These are phyloP conservation scores for Magnusiomyces sp. DNA, from an alignment of 1,139 yeast genomes.

Conservation along the genomic window DNA sequence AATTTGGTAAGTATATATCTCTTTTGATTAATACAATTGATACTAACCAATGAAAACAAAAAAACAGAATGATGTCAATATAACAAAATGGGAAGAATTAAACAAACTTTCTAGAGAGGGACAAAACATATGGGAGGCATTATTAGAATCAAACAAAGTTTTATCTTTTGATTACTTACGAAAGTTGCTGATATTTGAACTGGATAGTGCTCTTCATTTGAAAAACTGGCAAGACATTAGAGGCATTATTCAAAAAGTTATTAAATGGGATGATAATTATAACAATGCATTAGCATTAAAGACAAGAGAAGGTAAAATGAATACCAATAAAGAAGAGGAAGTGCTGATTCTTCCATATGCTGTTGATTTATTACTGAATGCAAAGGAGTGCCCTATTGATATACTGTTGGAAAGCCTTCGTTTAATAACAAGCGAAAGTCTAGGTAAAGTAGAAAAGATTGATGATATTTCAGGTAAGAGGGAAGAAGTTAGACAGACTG, in stretches of 20 bases:
- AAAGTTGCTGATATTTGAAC: slow-evolving; percentile 11
- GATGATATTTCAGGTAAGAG: background rate
- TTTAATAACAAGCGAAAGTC: slow-evolving; percentile 10
- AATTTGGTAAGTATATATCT: background rate
- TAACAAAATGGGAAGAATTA: background rate
- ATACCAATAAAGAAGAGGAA: slow-evolving; percentile 1
- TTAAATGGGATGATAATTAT: background rate
- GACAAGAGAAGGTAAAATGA: slow-evolving; percentile 1
- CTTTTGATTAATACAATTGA: background rate
- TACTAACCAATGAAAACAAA: background rate
- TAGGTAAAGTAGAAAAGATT: background rate
- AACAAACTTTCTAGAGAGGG: background rate
- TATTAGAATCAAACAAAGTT: background rate
- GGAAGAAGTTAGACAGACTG: background rate
- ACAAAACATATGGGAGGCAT: background rate
- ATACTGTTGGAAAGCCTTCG: slow-evolving; percentile 9
- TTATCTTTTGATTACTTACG: slow-evolving; percentile 6
- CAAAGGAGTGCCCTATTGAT: slow-evolving; percentile 8
- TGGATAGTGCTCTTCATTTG: slow-evolving; percentile 13
- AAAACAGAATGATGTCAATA: background rate
- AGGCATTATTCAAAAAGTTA: background rate
- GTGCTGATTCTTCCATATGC: slow-evolving; percentile 6
- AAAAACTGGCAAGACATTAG: slow-evolving; percentile 9
- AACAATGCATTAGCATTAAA: background rate
- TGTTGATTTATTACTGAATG: slow-evolving; percentile 12